Conservation (phyloP, 768 basidiomycete species). For the Exsudoporus frostii region DNA sequence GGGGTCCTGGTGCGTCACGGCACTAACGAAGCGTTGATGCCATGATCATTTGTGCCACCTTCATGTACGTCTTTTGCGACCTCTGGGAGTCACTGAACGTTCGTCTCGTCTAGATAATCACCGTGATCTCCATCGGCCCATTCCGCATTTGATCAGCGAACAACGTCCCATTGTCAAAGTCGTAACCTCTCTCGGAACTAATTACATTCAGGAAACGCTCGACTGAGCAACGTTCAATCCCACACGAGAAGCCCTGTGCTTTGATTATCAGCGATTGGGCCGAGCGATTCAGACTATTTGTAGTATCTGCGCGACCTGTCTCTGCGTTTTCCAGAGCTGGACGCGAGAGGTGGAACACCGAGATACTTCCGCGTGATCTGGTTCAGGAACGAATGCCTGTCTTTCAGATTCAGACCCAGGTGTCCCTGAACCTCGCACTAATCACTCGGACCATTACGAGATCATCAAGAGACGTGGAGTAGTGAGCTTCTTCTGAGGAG, state of each 20-base stretch:
- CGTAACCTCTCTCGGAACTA: constrained; percentile 7
- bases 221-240: not conserved
- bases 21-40: constrained; percentile 4
- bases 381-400: not conserved
- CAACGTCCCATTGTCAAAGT: constrained; percentile 3
- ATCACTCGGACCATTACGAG: not conserved
- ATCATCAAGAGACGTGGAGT: not conserved
- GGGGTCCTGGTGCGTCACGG: constrained; percentile 1
- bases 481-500: not conserved
- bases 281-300: not conserved
- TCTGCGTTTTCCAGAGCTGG: not conserved
- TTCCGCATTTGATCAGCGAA: constrained; percentile 17
- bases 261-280: constrained; percentile 4
- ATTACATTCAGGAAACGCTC: not conserved
- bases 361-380: not conserved
- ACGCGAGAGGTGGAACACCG: not conserved
- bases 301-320: not conserved
- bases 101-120: constrained; percentile 18
- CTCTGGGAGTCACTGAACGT: not conserved
- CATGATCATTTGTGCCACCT: not conserved
- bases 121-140: constrained; percentile 22
- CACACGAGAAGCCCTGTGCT: not conserved
- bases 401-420: not conserved
- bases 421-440: not conserved
- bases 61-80: not conserved